Base-by-base conservation (phyloP, 2,329 filamentous ascomycete genomes). In the Fusarium floridanum region DNA sequence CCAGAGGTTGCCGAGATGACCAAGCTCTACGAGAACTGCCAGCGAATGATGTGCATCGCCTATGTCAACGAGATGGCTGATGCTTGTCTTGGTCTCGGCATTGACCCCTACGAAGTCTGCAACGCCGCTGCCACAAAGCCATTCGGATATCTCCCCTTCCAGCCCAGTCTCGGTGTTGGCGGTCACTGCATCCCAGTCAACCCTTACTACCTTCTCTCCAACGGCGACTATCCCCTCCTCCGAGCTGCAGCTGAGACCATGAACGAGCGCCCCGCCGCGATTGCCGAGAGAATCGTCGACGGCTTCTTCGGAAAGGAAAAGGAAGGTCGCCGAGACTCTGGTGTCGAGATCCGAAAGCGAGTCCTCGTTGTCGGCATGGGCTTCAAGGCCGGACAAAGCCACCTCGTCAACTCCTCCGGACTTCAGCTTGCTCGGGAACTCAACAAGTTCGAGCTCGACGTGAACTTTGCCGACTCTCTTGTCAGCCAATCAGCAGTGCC, bases 111-210 rank as follows among this genome's bases (percentile, higher is more conserved):
- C 45, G 88, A 89, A 73, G 87, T 89, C 2, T 84, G 82, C 57
- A 68, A 72, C 0, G 87, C 87, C 0, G 87, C 88, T 6, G 75
- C 83, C 1, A 86, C 85, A 7, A 89, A 88, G 75, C 86, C 86
- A 0, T 89, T 88, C 67, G 88, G 88, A 2, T 89, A 87, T 68
- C 82, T 86, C 71, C 83, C 87, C 0, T 86, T 84, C 75, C 76
- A 76, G 2, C 87, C 88, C 0, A 82, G 84, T 1, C 76, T 87
- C 1, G 88, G 88, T 2, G 87, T 89, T 6, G 88, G 88, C 4
- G 87, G 88, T 0, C 87, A 89, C 77, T 89, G 88, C 70, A 89
- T 89, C 66, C 88, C 88, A 0, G 84, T 89, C 61, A 89, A 90
- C 72, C 88, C 87, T 0, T 85, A 84, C 76, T 89, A 89, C 71